A percentile compares a stretch with the other conserved stretches of the same genome.
Evolutionary conservation across 2,329 filamentous ascomycete species (phyloP).

Genomic region (Botryosphaeria dothidea): DNA sequence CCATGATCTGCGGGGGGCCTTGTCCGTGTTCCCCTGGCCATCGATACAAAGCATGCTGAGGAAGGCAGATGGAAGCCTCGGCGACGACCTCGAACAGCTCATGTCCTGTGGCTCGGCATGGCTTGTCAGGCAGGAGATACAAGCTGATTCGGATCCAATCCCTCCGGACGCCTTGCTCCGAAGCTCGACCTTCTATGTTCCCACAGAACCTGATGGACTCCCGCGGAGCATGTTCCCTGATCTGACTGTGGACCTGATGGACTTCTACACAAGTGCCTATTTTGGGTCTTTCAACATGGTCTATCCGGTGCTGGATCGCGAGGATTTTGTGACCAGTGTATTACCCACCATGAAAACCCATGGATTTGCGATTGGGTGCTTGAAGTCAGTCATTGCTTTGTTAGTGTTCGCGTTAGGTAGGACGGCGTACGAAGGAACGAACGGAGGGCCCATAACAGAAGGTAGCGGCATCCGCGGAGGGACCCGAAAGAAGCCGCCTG

Average conservation of each 20-base stretch:
- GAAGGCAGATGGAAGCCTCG: not conserved
- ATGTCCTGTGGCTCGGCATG: constrained; percentile 42
- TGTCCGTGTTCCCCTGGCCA: not conserved
- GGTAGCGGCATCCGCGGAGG: not conserved
- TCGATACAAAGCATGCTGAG: not conserved
- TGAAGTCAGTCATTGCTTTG: not conserved
- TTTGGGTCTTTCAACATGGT: constrained; percentile 63
- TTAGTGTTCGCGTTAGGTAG: constrained; percentile 9
- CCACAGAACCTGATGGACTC: not conserved
- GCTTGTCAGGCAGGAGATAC: constrained; percentile 38
- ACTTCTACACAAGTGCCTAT: constrained; percentile 54
- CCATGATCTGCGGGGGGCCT: not conserved
- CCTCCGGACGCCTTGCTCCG: constrained; percentile 22
- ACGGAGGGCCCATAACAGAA: not conserved
- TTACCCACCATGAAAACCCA: not conserved
- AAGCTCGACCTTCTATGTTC: constrained; percentile 21
- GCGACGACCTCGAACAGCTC: constrained; percentile 34
- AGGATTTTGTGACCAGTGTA: constrained; percentile 48
- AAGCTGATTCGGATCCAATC: constrained; percentile 27
- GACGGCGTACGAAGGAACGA: not conserved
- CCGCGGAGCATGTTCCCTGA: constrained; percentile 30
- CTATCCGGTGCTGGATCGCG: constrained; percentile 59
- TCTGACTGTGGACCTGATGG: constrained; percentile 53
- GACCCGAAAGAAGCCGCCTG: not conserved
- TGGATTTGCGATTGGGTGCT: not conserved